Evolutionary conservation across 2,329 filamentous ascomycete genomes (phyloP), one percentile per base, ranked within the genome.

Genomic region (Nannizziopsis barbatae): DNA sequence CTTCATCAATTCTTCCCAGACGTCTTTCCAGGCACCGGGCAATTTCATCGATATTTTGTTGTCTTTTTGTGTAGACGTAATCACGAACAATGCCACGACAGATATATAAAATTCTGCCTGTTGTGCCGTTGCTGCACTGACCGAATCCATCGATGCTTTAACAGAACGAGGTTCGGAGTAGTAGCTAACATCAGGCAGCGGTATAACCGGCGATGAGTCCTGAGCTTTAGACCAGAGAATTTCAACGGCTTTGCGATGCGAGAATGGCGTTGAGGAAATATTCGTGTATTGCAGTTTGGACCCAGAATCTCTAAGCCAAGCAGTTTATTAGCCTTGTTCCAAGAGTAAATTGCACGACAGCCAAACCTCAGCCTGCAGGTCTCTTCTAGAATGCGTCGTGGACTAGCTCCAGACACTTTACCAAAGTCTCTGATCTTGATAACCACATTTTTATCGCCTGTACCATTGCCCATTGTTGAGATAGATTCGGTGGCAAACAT

Each of bases 81-180:
- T 73, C 36, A 85, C 75, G 62, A 94, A 95, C 1, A 98, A 69
- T 1, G 84, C 86, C 10, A 79, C 74, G 0, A 88, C 94, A 5
- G 88, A 85, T 37, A 92, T 76, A 57, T 83, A 96, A 1, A 83
- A 82, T 64, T 96, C 89, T 5, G 92, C 93, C 62, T 98, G 89
- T 54, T 81, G 80, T 10, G 73, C 57, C 46, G 87, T 83, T 0
- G 87, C 79, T 0, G 87, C 83, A 9, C 87, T 84, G 38, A 93
- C 66, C 0, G 75, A 74, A 3, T 69, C 73, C 83, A 95, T 95
- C 37, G 81, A 83, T 56, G 92, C 80, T 9, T 71, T 77, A 18
- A 83, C 65, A 9, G 62, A 65, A 39, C 64, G 63, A 54, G 70
- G 46, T 65, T 63, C 60, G 68, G 76, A 64, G 31, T 65, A 65